A percentile compares a stretch with the other conserved stretches of the same genome.
Conservation (phyloP, 2,329 filamentous ascomycete species). For the Rhinocladiella mackenziei region DNA sequence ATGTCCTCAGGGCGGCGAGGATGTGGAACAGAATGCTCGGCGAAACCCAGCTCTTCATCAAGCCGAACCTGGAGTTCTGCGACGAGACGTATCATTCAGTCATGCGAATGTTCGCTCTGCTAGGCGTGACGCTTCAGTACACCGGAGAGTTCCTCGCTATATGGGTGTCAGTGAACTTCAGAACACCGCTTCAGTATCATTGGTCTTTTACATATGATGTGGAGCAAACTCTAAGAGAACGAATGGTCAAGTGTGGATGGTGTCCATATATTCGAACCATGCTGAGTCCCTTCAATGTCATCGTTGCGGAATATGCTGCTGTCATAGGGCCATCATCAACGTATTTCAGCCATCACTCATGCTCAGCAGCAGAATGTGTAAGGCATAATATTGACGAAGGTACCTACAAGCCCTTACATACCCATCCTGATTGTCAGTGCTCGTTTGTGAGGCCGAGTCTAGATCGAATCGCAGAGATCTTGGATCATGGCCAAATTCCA, state of each 20-base stretch:
- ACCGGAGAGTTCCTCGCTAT: conserved; percentile 1
- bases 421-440: conserved; percentile 4
- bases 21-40: conserved; percentile 9
- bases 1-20: conserved; percentile 3
- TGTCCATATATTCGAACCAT: conserved; percentile 8
- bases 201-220: neutral
- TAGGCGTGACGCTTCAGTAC: conserved; percentile 3
- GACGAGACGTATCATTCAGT: conserved; percentile 5
- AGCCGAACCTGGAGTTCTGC: conserved; percentile 4
- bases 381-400: conserved; percentile 10
- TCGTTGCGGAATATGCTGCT: conserved; percentile 8
- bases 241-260: conserved; percentile 6
- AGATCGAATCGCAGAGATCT: conserved; percentile 1
- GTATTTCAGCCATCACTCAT: conserved; percentile 3
- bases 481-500: conserved; percentile 5
- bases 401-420: conserved; percentile 3
- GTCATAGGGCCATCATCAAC: conserved; percentile 4
- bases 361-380: conserved; percentile 2
- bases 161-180: neutral
- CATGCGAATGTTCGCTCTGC: conserved; percentile 6
- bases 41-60: conserved; percentile 5
- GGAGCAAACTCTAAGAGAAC: neutral
- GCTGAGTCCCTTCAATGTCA: conserved; percentile 1
- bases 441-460: conserved; percentile 3
- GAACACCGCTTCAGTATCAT: neutral